Evolutionary conservation across 1,284 basidiomycete species (phyloP), one percentile per base, ranked within the genome.

Genomic region (Trichosporon ovoides): DNA sequence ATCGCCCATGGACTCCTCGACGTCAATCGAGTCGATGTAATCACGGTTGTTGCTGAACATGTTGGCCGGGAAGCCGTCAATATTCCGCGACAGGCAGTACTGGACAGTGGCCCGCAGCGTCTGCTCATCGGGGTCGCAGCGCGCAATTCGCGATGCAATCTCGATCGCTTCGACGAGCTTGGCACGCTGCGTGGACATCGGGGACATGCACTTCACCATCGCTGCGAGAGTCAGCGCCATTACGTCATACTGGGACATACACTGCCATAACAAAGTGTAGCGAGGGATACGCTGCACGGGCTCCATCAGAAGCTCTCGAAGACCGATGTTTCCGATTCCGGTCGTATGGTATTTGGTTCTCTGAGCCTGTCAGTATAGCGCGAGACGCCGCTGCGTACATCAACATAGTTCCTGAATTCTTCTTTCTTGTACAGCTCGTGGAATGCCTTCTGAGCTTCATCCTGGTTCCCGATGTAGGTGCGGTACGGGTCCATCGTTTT

Each of bases 211-310:
- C 75, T 92, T 92, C 67, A 91, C 81, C 87, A 95, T 94, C 2
- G 83, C 80, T 80, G 53, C 1, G n/a, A 14, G 48, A 52, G 13
- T 58, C 53, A 20, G 18, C 38, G 20, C 12, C 20, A 14, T 28
- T 43, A n/a, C 31, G 20, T 35, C 19, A 12, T 2, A 36, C n/a
- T n/a, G n/a, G n/a, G n/a, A 56, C 66, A 59, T 28, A 71, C 81
- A 86, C 64, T 91, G 87, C 76, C 97, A 91, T 63, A 99, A 82
- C 22, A 99, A 81, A 2, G 91, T 96, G 77, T 98, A 98, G 57
- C 95, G 83, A 1, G 96, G 94, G 64, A 98, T 91, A 28, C 96
- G 87, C 75, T 99, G 96, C n/a, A 98, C 91, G n/a, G 96, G 96
- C 71, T 98, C 96, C 85, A 98, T 97, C 40, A 99, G 81, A 38